Conservation (phyloP, 2,329 filamentous ascomycete genomes). For the Gliomastix tumulicola region DNA sequence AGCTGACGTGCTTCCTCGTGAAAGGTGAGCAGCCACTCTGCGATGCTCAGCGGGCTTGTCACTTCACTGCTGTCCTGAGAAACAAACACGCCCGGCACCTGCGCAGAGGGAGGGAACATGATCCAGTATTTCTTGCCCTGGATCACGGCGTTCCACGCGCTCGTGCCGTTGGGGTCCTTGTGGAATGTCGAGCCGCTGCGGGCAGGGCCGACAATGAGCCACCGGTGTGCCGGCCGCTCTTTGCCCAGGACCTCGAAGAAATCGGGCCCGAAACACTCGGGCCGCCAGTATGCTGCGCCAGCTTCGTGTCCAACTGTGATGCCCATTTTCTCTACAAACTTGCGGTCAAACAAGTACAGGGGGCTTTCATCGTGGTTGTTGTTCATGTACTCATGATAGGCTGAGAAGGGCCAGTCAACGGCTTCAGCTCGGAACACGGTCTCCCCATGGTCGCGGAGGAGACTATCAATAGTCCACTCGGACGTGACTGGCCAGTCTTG, state of each 20-base stretch:
- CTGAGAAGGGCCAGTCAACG: conserved; percentile 83
- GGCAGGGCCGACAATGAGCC: conserved; percentile 85
- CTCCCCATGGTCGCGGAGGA: conserved; percentile 58
- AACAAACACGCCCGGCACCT: conserved; percentile 84
- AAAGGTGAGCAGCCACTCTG: conserved; percentile 92
- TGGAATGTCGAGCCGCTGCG: conserved; percentile 92
- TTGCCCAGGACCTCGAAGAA: conserved; percentile 72
- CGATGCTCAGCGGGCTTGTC: conserved; percentile 87
- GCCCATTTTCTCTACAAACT: conserved; percentile 80
- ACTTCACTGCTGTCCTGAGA: conserved; percentile 88
- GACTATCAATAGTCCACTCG: conserved; percentile 64
- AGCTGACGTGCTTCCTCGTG: conserved; percentile 73
- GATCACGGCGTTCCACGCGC: conserved; percentile 91
- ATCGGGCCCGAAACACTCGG: conserved; percentile 79
- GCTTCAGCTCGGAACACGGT: conserved; percentile 81
- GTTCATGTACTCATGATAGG: conserved; percentile 76
- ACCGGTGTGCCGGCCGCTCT: conserved; percentile 79
- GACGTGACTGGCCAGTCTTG: conserved; percentile 72
- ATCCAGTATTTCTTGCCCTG: conserved; percentile 96
- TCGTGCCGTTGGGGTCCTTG: conserved; percentile 68
- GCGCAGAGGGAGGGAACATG: conserved; percentile 79
- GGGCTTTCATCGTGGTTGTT: conserved; percentile 80
- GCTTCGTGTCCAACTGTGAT: conserved; percentile 52
- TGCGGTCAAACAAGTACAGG: conserved; percentile 84
- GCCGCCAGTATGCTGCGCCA: conserved; percentile 64